These are phyloP conservation scores for Castanea crenata DNA, from an alignment of 306 rosid species.

Conservation along the genomic window DNA sequence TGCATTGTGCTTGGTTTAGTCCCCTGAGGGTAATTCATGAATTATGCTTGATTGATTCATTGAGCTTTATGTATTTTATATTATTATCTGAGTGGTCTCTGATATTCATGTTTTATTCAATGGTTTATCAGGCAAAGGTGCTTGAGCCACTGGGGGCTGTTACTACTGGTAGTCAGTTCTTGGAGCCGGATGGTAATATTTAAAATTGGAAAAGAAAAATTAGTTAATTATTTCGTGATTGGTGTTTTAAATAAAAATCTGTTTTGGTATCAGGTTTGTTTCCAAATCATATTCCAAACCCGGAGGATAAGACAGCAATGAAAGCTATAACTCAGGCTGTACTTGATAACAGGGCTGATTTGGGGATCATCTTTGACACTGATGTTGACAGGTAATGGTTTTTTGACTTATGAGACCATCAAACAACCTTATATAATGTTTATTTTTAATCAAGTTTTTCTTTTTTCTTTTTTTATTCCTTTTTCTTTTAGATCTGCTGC, in stretches of 20 bases:
- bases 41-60: neutral
- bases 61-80: neutral
- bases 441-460: slow-evolving; percentile 17
- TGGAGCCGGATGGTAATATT: slow-evolving; percentile 96
- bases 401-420: slow-evolving; percentile 5
- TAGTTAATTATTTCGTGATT: slow-evolving; percentile 1
- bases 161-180: slow-evolving; percentile 90
- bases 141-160: slow-evolving; percentile 93
- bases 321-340: slow-evolving; percentile 90
- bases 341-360: slow-evolving; percentile 85
- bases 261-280: slow-evolving; percentile 67
- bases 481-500: slow-evolving; percentile 85
- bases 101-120: slow-evolving; percentile 16
- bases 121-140: slow-evolving; percentile 72
- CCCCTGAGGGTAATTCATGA: neutral
- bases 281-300: slow-evolving; percentile 96
- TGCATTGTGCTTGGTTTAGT: neutral
- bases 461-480: neutral
- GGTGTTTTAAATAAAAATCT: slow-evolving; percentile 7
- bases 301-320: slow-evolving; percentile 98
- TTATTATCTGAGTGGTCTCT: neutral
- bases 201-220: slow-evolving; percentile 20
- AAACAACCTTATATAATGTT: neutral
- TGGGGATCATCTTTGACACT: slow-evolving; percentile 96
- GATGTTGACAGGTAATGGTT: slow-evolving; percentile 79